Percentiles rank a stretch among this genome's conserved stretches.
Conservation (phyloP, 78 protist species). For the Dictyostelium citrinum region DNA sequence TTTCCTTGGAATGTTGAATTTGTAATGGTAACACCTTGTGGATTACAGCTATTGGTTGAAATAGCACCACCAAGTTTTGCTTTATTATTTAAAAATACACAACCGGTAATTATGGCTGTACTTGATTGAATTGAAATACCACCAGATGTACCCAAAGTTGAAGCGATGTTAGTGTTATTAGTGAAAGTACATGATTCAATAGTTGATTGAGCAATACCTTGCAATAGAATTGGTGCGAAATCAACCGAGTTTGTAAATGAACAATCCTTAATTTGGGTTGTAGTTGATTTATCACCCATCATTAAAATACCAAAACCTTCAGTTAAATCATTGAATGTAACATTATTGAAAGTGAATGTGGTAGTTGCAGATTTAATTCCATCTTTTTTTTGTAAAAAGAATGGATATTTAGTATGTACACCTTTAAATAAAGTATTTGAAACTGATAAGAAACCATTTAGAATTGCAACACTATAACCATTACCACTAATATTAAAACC, state of each 20-base stretch:
- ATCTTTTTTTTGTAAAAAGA: neutral
- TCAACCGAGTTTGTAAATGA: neutral
- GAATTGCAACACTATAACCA: neutral
- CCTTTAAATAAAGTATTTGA: neutral
- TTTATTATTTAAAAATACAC: neutral
- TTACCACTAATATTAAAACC: neutral
- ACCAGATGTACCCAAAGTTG: neutral
- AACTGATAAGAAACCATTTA: neutral
- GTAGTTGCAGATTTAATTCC: neutral
- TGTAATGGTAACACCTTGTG: neutral
- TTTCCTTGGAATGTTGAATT: neutral
- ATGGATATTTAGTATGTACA: neutral
- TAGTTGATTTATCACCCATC: neutral
- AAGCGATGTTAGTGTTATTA: neutral
- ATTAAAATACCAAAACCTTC: neutral
- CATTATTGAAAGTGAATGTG: neutral
- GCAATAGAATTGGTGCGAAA: neutral
- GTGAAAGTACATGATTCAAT: neutral
- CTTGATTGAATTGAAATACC: neutral
- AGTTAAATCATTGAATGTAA: neutral
- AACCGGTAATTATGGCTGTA: neutral
- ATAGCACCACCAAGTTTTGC: neutral
- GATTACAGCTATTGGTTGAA: neutral
- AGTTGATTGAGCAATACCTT: neutral
- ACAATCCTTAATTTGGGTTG: neutral